phyloP scores from a whole-genome alignment of 1,139 yeast genomes.

The Debaryomycetaceae sp. region DNA sequence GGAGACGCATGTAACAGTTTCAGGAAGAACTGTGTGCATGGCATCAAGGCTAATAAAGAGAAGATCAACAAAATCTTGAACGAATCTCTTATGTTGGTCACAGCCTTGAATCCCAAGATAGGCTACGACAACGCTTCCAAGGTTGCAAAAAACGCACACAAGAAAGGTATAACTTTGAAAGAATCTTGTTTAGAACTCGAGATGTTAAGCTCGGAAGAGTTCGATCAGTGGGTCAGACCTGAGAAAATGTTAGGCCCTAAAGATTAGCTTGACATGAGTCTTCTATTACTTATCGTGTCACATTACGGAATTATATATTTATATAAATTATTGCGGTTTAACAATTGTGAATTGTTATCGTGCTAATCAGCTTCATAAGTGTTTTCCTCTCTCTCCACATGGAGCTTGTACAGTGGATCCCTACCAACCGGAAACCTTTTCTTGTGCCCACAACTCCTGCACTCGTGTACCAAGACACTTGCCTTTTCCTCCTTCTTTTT shows the following conservation, averaged over 20 bases:
- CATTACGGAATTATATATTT: background rate
- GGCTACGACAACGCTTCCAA: constrained; percentile 93
- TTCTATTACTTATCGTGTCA: background rate
- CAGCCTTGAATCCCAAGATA: constrained; percentile 93
- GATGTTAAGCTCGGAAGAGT: constrained; percentile 71
- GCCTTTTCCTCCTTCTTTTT: constrained; percentile 19
- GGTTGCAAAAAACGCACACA: constrained; percentile 94
- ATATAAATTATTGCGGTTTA: background rate
- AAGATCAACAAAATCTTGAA: constrained; percentile 77
- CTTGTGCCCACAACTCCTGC: constrained; percentile 20
- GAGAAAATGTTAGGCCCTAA: constrained; percentile 94
- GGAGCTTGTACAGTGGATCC: constrained; percentile 24
- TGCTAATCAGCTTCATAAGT: background rate
- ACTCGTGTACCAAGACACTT: constrained; percentile 31
- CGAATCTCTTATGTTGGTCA: constrained; percentile 90
- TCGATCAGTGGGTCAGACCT: constrained; percentile 90
- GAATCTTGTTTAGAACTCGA: constrained; percentile 83
- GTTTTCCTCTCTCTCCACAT: constrained; percentile 23
- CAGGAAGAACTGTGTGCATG: constrained; percentile 87
- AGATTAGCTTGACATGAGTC: constrained; percentile 10
- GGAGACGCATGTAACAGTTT: constrained; percentile 83
- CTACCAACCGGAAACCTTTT: constrained; percentile 37
- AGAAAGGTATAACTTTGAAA: constrained; percentile 87
- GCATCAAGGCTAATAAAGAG: constrained; percentile 77
- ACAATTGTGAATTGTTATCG: background rate